Base-by-base conservation (phyloP, 2,329 filamentous ascomycete species). In the Ophiosphaerella herpotricha region DNA sequence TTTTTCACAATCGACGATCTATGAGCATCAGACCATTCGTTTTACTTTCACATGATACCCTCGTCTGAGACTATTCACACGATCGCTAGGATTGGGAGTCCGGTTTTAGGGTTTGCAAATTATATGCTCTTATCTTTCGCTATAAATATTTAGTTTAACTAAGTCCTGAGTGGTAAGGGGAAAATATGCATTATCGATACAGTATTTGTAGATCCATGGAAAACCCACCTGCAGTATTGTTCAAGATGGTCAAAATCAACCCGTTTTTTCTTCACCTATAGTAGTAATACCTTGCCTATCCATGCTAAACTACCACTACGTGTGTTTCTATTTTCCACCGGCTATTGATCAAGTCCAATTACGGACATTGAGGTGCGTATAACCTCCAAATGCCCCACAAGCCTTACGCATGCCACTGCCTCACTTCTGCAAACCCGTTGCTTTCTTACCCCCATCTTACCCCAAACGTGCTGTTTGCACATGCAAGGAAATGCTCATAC, bases 31-130 rank as follows among this genome's bases (percentile, higher is more conserved):
- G 13, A 34, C 26, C 33, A 31, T 47, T 34, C 6, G 29, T 31
- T 33, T 43, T 23, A 31, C 33, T 42, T 32, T 36, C 35, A 8
- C 11, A 46, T 43, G 44, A 52, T 52, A 52, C 49, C 49, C 49
- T 48, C 49, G 44, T 37, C 44, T 48, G 26, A 31, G 33, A 36
- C 34, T 14, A 36, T 36, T 37, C 7, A 18, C 24, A 34, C 29
- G 13, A 33, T 44, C 16, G 33, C 21, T 11, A 29, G 33, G 26
- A 44, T 21, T 16, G 4, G 21, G 23, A 37, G 3, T 23, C 14
- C 5, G 7, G 39, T 13, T 7, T 40, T 35, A 11, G 12, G 7
- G 7, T 16, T 8, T 9, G 12, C 14, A 46, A 24, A 39, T 33
- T 39, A 11, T 40, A 24, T 8, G 26, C 21, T 12, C 2, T 39